A percentile compares a stretch with the other conserved stretches of the same genome.
phyloP scores from a whole-genome alignment of 306 rosid genomes.

The Carpinus fangiana region DNA sequence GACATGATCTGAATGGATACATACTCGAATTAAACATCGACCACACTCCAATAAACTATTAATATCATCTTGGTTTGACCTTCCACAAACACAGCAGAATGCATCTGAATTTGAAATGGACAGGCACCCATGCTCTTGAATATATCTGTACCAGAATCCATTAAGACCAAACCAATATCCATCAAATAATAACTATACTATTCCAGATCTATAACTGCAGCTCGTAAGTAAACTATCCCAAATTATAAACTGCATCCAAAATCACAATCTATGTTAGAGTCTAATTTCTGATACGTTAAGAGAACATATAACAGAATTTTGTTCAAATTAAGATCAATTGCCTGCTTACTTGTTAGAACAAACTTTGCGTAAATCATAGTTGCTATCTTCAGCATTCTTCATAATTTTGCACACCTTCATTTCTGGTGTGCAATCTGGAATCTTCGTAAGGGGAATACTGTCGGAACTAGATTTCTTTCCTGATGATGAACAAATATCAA shows the following conservation, averaged over 20 bases:
- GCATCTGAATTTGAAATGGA: constrained; percentile 41
- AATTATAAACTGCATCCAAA: background rate
- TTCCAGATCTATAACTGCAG: background rate
- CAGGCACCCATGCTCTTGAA: constrained; percentile 36
- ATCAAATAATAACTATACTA: background rate
- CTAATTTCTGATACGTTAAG: constrained; percentile 3
- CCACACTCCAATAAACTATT: constrained; percentile 57
- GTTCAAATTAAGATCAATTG: background rate
- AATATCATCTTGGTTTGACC: constrained; percentile 54
- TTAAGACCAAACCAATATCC: constrained; percentile 9
- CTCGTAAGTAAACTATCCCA: background rate
- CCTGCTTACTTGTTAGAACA: constrained; percentile 47
- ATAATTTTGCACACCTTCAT: constrained; percentile 28
- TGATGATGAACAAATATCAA: constrained; percentile 27
- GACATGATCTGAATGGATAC: constrained; percentile 27
- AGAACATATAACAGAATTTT: constrained; percentile 18
- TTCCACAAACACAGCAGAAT: constrained; percentile 60
- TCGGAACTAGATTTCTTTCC: constrained; percentile 28
- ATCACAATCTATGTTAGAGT: constrained; percentile 7
- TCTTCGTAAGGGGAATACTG: constrained; percentile 23
- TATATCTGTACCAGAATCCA: constrained; percentile 39
- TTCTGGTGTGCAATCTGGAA: constrained; percentile 39
- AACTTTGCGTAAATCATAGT: constrained; percentile 33
- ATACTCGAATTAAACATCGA: constrained; percentile 51
- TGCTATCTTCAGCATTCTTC: constrained; percentile 41